Conservation (phyloP, 2,329 filamentous ascomycete genomes). For the Immersiporthe knoxdaviesiana region DNA sequence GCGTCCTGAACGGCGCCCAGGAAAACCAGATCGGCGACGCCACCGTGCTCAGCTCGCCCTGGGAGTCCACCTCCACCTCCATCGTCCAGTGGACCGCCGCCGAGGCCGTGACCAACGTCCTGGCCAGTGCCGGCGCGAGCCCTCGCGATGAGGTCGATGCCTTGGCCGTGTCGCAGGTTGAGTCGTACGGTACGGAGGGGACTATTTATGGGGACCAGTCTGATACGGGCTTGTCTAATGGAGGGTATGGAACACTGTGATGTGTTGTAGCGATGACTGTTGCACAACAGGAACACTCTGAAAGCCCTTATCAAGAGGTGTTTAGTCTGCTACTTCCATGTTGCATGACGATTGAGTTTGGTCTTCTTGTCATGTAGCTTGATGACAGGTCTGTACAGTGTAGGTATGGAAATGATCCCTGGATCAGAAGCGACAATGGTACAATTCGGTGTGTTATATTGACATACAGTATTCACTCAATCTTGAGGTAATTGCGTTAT, state of each 20-base stretch:
- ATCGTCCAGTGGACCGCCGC: slow-evolving; percentile 38
- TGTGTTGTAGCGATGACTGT: no score
- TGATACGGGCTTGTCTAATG: slow-evolving; percentile 34
- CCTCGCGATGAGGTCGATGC: slow-evolving; percentile 36
- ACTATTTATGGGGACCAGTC: slow-evolving; percentile 34
- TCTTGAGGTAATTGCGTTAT: not conserved
- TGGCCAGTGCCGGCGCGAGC: slow-evolving; percentile 43
- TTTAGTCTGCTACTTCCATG: not conserved
- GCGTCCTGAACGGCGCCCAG: slow-evolving; percentile 29
- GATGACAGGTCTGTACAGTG: no score
- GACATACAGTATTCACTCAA: not conserved
- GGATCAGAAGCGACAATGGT: not conserved
- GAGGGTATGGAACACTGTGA: slow-evolving; percentile 34
- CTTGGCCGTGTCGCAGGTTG: slow-evolving; percentile 34
- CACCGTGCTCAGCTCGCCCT: slow-evolving; percentile 29
- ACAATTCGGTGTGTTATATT: not conserved
- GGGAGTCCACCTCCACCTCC: slow-evolving; percentile 31
- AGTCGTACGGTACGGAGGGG: slow-evolving; percentile 33
- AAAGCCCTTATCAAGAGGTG: no score
- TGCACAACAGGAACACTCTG: no score
- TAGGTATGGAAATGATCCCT: no score
- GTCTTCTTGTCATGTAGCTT: no score
- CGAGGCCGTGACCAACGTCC: slow-evolving; percentile 41
- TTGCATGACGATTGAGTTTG: not conserved
- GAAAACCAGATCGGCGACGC: slow-evolving; percentile 28